phyloP scores from a whole-genome alignment of 2,329 filamentous ascomycete genomes.

The Cytospora chrysosperma region DNA sequence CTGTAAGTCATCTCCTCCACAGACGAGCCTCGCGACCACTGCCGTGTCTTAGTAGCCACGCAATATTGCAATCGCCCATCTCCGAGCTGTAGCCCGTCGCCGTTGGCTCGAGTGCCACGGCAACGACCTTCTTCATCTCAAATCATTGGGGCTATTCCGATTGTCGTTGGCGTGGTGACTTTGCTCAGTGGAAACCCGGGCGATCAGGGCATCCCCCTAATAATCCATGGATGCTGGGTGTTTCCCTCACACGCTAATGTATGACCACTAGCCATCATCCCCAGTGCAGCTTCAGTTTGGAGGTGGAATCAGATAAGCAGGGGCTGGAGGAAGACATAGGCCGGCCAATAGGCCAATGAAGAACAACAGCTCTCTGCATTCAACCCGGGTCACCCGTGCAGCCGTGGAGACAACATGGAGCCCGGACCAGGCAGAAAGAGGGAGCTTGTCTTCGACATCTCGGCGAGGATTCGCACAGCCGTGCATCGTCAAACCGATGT shows the following conservation, averaged over 20 bases:
- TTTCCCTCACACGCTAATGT: neutral
- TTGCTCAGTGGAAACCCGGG: neutral
- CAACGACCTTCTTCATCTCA: neutral
- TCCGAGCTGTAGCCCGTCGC: neutral
- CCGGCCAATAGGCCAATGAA: neutral
- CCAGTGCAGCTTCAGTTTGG: slow-evolving; percentile 7
- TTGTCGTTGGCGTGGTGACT: neutral
- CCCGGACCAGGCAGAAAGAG: neutral
- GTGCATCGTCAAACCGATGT: neutral
- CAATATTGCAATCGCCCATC: slow-evolving; percentile 13
- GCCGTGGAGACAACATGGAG: neutral
- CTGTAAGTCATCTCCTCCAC: neutral
- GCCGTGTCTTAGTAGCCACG: slow-evolving; percentile 5
- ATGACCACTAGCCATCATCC: neutral
- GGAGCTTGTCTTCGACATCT: neutral
- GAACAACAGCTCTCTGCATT: neutral
- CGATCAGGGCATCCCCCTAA: neutral
- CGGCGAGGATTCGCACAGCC: slow-evolving; percentile 7
- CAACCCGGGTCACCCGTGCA: neutral
- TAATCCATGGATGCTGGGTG: neutral
- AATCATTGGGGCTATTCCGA: neutral
- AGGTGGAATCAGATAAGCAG: slow-evolving; percentile 10
- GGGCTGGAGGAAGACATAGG: slow-evolving; percentile 16
- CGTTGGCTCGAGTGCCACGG: neutral
- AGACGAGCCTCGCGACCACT: neutral